Evolutionary conservation across 2,329 filamentous ascomycete genomes (phyloP), one percentile per base, ranked within the genome.

Genomic region (Colletotrichum sansevieriae): DNA sequence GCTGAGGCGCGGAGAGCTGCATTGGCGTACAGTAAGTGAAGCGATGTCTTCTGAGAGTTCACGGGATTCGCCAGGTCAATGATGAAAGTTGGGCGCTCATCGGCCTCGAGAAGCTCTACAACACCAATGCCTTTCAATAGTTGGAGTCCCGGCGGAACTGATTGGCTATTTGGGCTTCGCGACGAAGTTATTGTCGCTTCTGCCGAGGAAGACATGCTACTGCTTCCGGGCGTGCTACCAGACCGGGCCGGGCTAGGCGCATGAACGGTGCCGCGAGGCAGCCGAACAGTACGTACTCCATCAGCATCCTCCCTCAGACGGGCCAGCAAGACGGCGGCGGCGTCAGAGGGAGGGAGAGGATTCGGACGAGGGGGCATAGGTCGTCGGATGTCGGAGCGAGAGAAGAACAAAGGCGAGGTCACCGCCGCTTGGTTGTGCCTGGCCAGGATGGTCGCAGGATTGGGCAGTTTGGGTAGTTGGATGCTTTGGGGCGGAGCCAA

Each of bases 31-130:
- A 93, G 73, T 8, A 93, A 84, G 35, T 87, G 84, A 43, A 95
- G 78, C 2, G 83, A 82, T 0, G 85, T 84, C 1, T 84, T 81
- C 22, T 79, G 81, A 54, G 83, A 84, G 72, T 90, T 90, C n/a
- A 80, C 77, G 1, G 83, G 77, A 73, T 91, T 88, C 8, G 83
- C 82, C 58, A 92, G 79, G 74, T 95, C 92, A 39, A 95, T 83
- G 47, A 95, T 85, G 73, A 95, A 93, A 0, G 91, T 92, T 3
- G 92, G 93, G 54, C 93, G 84, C 57, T 91, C 88, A 76, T 96
- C 93, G 72, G 92, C 87, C 75, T 95, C 92, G 46, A 96, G 78
- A 44, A 95, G 81, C 76, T 95, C 93, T 20, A 91, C 79, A 10
- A 93, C 85, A 25, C 91, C 90, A 59, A 94, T 83, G 29, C 86